Evolutionary conservation across 345 rosid species (phyloP).

Genomic region (Eucalyptus viminalis): DNA sequence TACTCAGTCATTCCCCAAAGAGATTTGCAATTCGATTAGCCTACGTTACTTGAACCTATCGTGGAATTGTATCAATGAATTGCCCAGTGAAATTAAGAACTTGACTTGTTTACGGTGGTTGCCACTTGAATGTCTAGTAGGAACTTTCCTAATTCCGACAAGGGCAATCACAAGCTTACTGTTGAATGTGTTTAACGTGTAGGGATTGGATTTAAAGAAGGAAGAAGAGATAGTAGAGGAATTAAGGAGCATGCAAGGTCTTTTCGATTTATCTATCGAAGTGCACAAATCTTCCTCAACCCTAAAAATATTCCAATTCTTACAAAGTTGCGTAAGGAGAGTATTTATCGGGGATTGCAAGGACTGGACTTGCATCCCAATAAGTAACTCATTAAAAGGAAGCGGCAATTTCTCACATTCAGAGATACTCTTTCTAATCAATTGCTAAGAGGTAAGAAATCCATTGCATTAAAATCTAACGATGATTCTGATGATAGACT

Average conservation of each 20-base stretch:
- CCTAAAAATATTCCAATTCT: not conserved
- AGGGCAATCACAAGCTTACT: not conserved
- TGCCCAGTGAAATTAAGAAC: not conserved
- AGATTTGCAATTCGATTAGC: not conserved
- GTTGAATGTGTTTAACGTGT: not conserved
- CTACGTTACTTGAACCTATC: not conserved
- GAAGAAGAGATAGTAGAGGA: not conserved
- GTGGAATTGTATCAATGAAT: not conserved
- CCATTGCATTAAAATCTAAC: no score
- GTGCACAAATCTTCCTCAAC: not conserved
- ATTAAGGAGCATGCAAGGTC: not conserved
- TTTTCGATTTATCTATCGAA: not conserved
- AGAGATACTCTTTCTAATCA: not conserved
- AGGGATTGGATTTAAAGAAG: not conserved
- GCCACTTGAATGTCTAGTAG: not conserved
- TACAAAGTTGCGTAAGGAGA: not conserved
- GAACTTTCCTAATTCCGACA: not conserved
- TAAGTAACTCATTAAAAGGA: not conserved
- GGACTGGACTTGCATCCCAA: not conserved
- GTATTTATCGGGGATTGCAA: accelerated
- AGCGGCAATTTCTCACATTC: not conserved
- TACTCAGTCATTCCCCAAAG: not conserved
- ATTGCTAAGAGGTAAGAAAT: no score
- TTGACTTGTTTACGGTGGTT: not conserved
- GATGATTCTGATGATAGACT: no score